Evolutionary conservation across 768 basidiomycete genomes (phyloP).

Genomic region (Leccinum subtestaceum): DNA sequence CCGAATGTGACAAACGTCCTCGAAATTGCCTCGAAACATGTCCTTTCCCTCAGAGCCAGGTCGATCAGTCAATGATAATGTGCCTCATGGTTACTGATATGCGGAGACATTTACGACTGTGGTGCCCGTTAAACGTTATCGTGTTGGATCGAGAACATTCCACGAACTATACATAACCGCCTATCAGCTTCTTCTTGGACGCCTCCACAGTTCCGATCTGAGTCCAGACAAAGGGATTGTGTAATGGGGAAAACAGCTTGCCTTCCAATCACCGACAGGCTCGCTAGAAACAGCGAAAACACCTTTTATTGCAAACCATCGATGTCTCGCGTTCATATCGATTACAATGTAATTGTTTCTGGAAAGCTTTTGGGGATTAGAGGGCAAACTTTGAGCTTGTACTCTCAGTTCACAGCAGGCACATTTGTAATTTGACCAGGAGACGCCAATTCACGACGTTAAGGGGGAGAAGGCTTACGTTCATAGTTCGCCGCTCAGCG

Average conservation of each 20-base stretch:
- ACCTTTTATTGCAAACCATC: conserved; percentile 12
- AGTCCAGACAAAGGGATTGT: conserved; percentile 8
- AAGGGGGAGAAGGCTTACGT: conserved; percentile 12
- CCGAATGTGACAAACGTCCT: not conserved
- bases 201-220: not conserved
- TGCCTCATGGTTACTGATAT: not conserved
- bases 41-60: not conserved
- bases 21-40: not conserved
- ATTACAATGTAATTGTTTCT: conserved; percentile 50
- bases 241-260: conserved; percentile 6
- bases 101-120: not conserved
- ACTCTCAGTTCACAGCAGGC: conserved; percentile 11
- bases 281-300: not conserved
- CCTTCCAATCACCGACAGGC: conserved; percentile 14
- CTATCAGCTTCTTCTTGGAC: not conserved
- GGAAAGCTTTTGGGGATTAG: conserved; percentile 19
- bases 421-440: conserved; percentile 9
- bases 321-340: conserved; percentile 32
- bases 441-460: not conserved
- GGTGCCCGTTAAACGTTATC: not conserved
- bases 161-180: not conserved
- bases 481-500: not conserved
- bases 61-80: not conserved
- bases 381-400: conserved; percentile 3
- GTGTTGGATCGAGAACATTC: not conserved